Percentiles rank a stretch among this genome's conserved stretches.
Conservation (phyloP, 2,329 filamentous ascomycete species). For the Septoria linicola region DNA sequence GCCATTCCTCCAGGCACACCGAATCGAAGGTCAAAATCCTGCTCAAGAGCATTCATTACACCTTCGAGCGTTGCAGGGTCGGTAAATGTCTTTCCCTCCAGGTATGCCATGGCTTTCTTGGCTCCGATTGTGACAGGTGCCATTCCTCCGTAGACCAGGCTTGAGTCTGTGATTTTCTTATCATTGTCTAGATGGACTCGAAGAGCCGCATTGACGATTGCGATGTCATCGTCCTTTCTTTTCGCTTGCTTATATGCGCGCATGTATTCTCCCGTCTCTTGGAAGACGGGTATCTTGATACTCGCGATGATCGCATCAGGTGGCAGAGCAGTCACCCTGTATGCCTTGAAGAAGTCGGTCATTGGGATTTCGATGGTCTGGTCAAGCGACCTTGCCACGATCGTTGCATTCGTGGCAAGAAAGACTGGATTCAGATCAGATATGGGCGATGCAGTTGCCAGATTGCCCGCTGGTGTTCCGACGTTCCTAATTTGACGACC, state of each 20-base stretch:
- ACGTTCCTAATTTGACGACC: conserved; percentile 95
- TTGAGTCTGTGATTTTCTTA: conserved; percentile 69
- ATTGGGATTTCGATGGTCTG: conserved; percentile 84
- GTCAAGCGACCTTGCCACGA: conserved; percentile 74
- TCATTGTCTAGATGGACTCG: conserved; percentile 68
- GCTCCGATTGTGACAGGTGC: conserved; percentile 87
- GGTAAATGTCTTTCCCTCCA: conserved; percentile 75
- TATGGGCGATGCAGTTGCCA: conserved; percentile 92
- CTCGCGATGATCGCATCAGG: conserved; percentile 80
- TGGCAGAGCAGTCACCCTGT: conserved; percentile 78
- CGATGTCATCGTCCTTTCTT: conserved; percentile 96
- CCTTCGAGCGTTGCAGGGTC: conserved; percentile 83
- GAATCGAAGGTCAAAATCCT: conserved; percentile 84
- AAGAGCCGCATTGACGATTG: conserved; percentile 88
- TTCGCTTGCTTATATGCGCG: conserved; percentile 95
- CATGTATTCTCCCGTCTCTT: conserved; percentile 75
- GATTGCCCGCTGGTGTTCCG: conserved; percentile 91
- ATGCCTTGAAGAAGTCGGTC: conserved; percentile 88
- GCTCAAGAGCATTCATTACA: conserved; percentile 82
- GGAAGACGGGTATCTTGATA: conserved; percentile 78
- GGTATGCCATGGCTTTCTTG: conserved; percentile 70
- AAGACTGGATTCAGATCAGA: conserved; percentile 95
- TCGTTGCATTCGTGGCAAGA: conserved; percentile 76
- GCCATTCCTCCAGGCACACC: conserved; percentile 97
- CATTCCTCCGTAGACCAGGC: conserved; percentile 92